Evolutionary conservation across 331 rosid species (phyloP).

Genomic region (Ulmus americana): DNA sequence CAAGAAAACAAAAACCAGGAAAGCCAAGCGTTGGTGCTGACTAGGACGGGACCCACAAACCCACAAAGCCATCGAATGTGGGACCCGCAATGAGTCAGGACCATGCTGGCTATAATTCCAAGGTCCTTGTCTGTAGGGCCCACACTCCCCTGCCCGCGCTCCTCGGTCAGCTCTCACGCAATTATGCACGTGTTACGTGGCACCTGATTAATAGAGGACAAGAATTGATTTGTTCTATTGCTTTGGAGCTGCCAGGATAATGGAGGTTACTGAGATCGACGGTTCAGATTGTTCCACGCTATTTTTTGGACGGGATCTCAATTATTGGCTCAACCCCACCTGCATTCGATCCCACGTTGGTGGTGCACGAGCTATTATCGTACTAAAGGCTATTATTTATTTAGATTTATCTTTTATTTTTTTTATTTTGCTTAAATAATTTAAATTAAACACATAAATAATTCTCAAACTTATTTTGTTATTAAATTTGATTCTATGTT

Average conservation of each 20-base stretch:
- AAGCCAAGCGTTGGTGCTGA: conserved; percentile 48
- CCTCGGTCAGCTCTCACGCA: conserved; percentile 28
- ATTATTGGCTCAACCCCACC: not conserved
- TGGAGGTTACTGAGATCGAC: conserved; percentile 3
- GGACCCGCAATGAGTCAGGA: conserved; percentile 44
- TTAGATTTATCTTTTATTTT: not conserved
- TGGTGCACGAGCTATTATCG: not conserved
- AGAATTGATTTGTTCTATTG: not conserved
- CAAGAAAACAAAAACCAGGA: not conserved
- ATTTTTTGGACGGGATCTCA: not conserved
- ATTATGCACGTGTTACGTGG: conserved; percentile 31
- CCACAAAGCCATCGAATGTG: conserved; percentile 30
- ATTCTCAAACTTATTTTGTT: too few species aligned
- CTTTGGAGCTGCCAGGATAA: conserved; percentile 18
- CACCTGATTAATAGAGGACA: not conserved
- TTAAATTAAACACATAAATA: too few species aligned
- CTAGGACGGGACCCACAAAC: conserved; percentile 53
- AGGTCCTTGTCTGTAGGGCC: conserved; percentile 52
- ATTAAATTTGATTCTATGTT: too few species aligned
- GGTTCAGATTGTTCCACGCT: conserved; percentile 1
- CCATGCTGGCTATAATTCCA: conserved; percentile 41
- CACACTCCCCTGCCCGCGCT: conserved; percentile 35
- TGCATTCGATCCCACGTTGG: conserved; percentile 10
- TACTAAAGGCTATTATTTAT: not conserved
- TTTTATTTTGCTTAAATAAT: not conserved